A percentile compares a stretch with the other conserved stretches of the same genome.
Conservation (phyloP, 2,329 filamentous ascomycete species). For the Colletotrichum falcatum region DNA sequence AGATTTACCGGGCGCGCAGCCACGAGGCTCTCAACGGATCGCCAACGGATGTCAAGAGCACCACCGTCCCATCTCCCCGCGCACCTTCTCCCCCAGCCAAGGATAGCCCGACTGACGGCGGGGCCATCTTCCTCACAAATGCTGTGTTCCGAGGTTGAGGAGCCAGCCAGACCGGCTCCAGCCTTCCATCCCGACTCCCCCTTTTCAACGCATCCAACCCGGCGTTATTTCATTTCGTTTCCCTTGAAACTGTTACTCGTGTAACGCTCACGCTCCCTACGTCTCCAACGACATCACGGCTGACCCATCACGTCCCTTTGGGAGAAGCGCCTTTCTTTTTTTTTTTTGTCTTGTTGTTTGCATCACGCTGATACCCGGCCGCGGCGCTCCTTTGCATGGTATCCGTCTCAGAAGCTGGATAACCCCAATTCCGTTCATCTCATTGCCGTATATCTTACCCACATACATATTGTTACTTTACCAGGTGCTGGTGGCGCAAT, state of each 20-base stretch:
- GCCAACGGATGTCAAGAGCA: conserved; percentile 45
- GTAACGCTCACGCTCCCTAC: conserved; percentile 36
- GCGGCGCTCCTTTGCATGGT: conserved; percentile 33
- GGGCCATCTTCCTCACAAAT: conserved; percentile 41
- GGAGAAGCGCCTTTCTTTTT: conserved; percentile 27
- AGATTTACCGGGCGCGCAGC: conserved; percentile 62
- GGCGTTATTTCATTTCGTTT: conserved; percentile 22
- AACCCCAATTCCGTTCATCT: conserved; percentile 25
- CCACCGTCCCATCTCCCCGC: conserved; percentile 47
- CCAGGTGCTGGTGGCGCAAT: conserved; percentile 24
- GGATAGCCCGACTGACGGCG: conserved; percentile 28
- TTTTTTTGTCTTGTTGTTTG: neutral
- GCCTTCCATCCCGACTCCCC: neutral
- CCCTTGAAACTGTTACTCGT: conserved; percentile 25
- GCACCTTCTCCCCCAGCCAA: conserved; percentile 43
- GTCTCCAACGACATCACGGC: conserved; percentile 40
- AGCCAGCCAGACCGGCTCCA: conserved; percentile 12
- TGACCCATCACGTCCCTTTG: conserved; percentile 36
- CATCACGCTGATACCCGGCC: conserved; percentile 40
- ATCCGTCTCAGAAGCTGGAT: conserved; percentile 13
- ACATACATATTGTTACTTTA: conserved; percentile 20
- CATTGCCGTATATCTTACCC: conserved; percentile 1
- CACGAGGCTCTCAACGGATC: conserved; percentile 61
- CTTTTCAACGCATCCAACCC: conserved; percentile 17
- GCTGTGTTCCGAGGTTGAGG: conserved; percentile 42